Evolutionary conservation across 768 basidiomycete species (phyloP), one percentile per base, ranked within the genome.

Genomic region (Ramaria rubella): DNA sequence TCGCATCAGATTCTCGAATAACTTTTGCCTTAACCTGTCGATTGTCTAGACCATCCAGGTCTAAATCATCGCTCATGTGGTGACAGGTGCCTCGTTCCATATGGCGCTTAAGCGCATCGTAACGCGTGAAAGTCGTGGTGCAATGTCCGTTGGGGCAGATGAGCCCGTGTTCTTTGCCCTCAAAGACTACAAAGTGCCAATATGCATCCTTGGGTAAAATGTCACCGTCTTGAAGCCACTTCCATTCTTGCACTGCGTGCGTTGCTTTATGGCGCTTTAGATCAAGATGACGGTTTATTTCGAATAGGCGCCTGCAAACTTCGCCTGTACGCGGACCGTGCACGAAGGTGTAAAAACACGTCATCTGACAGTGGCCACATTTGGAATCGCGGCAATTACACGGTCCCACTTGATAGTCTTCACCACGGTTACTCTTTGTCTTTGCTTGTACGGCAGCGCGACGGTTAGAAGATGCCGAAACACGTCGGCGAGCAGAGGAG

Each of bases 211-310:
- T 27, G 1, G 29, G 4, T 11, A 45, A 17, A 2, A 56, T 45
- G 12, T 31, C 45, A 19, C 55, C 55, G 46, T 56, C 43, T 33
- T 56, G 15, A 19, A 56, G 15, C 55, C 43, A 46, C 17, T 46
- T 45, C 55, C 55, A 56, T 34, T 56, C 55, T 17, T 56, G 43
- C 15, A 56, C 44, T 4, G 55, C 55, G 36, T 56, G 55, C 7
- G 44, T 56, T 19, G 21, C 23, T n/a, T 56, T 49, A 15, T 56
- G 55, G 3, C 55, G 40, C 15, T 24, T 19, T 5, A 46, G 43
- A 49, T 56, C 44, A 15, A 56, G 17, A 21, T 56, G 43, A n/a
- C 55, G 55, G 27, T 30, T 30, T 1, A 27, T 30, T 21, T 56
- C 55, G n/a, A 56, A 56, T 1, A 56, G 31, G 2, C 55, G 40